Conservation (phyloP, 1,284 basidiomycete species). For the Pseudozyma hubeiensis region DNA sequence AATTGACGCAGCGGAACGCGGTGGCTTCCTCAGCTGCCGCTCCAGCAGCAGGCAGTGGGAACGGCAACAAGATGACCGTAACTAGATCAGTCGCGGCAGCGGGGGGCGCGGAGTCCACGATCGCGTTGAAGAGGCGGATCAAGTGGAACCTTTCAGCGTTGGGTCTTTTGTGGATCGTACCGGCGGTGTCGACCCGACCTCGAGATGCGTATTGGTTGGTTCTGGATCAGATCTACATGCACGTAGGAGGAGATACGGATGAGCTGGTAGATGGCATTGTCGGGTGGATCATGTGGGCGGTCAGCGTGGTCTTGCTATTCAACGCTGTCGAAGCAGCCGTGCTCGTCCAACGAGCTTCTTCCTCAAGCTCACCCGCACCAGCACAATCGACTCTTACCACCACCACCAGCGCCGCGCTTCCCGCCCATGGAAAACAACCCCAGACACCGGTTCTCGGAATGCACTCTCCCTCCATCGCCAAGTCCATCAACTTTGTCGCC, state of each 20-base stretch:
- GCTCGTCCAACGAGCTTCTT: conserved; percentile 12
- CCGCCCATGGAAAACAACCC: neutral
- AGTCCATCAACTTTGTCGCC: conserved; percentile 44
- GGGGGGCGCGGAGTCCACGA: conserved; percentile 5
- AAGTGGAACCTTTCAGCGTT: conserved; percentile 40
- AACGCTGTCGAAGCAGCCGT: conserved; percentile 36
- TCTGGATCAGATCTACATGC: conserved; percentile 34
- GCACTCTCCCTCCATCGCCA: conserved; percentile 36
- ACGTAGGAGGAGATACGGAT: conserved; percentile 33
- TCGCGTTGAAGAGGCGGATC: conserved; percentile 16
- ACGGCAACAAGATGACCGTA: neutral
- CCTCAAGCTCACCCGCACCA: neutral
- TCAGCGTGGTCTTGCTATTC: conserved; percentile 42
- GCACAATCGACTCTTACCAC: neutral
- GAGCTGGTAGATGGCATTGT: conserved; percentile 37
- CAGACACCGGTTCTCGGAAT: conserved; percentile 19
- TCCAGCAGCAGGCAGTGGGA: neutral
- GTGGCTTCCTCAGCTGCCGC: neutral
- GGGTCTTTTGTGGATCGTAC: conserved; percentile 35
- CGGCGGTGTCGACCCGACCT: conserved; percentile 21
- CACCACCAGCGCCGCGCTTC: neutral
- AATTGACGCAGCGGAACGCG: neutral
- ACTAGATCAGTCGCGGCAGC: neutral
- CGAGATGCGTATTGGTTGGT: conserved; percentile 35
- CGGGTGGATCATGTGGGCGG: conserved; percentile 40